phyloP scores from a whole-genome alignment of 1,139 yeast genomes.

The Hyphopichia pseudoburtonii region DNA sequence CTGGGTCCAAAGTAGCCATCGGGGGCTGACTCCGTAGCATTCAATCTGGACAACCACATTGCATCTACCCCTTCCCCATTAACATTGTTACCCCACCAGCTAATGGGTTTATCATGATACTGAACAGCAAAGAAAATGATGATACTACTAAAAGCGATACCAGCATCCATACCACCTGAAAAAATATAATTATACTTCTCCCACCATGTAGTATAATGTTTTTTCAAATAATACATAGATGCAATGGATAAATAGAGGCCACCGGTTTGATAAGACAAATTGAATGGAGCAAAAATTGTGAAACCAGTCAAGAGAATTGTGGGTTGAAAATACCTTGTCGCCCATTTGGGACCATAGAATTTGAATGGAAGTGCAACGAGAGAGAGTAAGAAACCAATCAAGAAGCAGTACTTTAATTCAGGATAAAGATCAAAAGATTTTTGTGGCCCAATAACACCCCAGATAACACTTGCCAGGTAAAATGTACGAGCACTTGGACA shows the following conservation, averaged over 20 bases:
- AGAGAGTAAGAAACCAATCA: conserved; percentile 52
- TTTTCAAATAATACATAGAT: conserved; percentile 50
- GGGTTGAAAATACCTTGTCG: conserved; percentile 40
- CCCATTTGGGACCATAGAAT: conserved; percentile 28
- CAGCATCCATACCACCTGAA: conserved; percentile 50
- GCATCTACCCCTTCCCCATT: conserved; percentile 44
- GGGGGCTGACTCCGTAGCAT: conserved; percentile 23
- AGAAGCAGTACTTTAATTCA: conserved; percentile 49
- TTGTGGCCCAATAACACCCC: conserved; percentile 74
- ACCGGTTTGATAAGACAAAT: conserved; percentile 47
- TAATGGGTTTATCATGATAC: conserved; percentile 34
- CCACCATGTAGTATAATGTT: conserved; percentile 53
- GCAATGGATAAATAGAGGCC: conserved; percentile 39
- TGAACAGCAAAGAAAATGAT: conserved; percentile 57
- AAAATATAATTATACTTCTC: conserved; percentile 58
- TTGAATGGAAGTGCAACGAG: conserved; percentile 42
- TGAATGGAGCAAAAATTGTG: conserved; percentile 46
- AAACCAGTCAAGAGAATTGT: conserved; percentile 41
- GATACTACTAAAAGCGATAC: conserved; percentile 51
- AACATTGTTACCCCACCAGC: conserved; percentile 65
- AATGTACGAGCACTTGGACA: conserved; percentile 51
- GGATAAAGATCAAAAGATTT: conserved; percentile 52
- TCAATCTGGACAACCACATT: conserved; percentile 15
- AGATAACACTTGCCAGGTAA: conserved; percentile 57
- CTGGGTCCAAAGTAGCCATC: conserved; percentile 50